Evolutionary conservation across 2,329 filamentous ascomycete genomes (phyloP), one percentile per base, ranked within the genome.

Genomic region (Monilinia laxa): DNA sequence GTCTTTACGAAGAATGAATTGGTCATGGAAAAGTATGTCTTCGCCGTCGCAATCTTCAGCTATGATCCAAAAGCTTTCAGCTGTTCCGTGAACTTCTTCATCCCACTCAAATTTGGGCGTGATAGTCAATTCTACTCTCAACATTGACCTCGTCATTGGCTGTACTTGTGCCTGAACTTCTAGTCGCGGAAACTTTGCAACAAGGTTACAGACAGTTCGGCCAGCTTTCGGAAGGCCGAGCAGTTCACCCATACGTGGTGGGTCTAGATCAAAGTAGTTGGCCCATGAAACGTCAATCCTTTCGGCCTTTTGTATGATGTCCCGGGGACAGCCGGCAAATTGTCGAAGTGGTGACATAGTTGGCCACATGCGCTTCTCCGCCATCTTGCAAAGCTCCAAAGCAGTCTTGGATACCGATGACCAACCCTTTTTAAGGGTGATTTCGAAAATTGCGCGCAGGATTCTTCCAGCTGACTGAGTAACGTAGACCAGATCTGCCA

Each of bases 341-440:
- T 99, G 95, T 64, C 95, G 87, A 42, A 99, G 83, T 14, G 96
- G 95, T 49, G 92, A 92, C 95, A 98, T 99, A 7, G 94, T 98
- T 18, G 94, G 93, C 95, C 95, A 99, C 96, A 99, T 99, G 60
- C 96, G 87, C 83, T 97, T 97, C 81, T 99, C 95, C 0, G 94
- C 95, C 92, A 97, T 98, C 81, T 99, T 99, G 81, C 96, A 99
- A 64, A 99, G 84, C 73, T 97, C 92, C 53, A 99, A 82, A 0
- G 95, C 93, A 69, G 90, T 92, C 80, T 95, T 97, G 11, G 95
- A 92, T 4, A 98, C 95, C 20, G 88, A 90, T 0, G 95, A 88
- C 94, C 94, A 99, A 45, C 94, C 94, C 79, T 97, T 97, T 80
- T 94, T 96, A 71, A 99, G 80, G n/a, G 91, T 90, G 65, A 99